Conservation (phyloP, 139 green algal genomes). For the Chlamydomonas urium region DNA sequence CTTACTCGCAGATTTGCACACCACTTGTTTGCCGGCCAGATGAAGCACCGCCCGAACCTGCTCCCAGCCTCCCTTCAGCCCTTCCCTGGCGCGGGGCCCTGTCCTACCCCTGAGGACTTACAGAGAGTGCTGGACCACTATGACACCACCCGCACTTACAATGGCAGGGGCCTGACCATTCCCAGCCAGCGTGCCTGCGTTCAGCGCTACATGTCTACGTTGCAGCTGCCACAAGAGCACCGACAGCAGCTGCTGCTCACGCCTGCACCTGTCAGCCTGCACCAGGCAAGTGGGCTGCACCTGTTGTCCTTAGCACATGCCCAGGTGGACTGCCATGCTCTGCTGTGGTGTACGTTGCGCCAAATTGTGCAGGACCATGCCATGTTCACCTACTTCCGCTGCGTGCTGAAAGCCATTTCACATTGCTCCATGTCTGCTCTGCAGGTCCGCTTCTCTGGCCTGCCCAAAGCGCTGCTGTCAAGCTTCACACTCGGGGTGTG, state of each 20-base stretch:
- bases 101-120: neutral
- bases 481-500: neutral
- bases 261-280: neutral
- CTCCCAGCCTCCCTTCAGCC: neutral
- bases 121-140: slow-evolving; percentile 31
- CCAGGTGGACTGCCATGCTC: neutral
- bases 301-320: neutral
- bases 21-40: neutral
- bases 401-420: neutral
- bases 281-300: neutral
- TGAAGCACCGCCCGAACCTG: neutral
- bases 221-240: neutral
- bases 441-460: neutral
- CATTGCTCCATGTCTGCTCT: neutral
- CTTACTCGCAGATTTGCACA: no score
- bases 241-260: neutral
- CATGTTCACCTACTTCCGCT: neutral
- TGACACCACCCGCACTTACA: slow-evolving; percentile 25
- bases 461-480: neutral
- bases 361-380: no score
- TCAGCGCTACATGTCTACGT: neutral
- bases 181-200: slow-evolving; percentile 40
- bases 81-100: neutral
- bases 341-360: neutral
- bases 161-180: slow-evolving; percentile 46